These are phyloP conservation scores for Nitzschia sp. DNA, from an alignment of 108 stramenopile genomes.

Conservation along the genomic window DNA sequence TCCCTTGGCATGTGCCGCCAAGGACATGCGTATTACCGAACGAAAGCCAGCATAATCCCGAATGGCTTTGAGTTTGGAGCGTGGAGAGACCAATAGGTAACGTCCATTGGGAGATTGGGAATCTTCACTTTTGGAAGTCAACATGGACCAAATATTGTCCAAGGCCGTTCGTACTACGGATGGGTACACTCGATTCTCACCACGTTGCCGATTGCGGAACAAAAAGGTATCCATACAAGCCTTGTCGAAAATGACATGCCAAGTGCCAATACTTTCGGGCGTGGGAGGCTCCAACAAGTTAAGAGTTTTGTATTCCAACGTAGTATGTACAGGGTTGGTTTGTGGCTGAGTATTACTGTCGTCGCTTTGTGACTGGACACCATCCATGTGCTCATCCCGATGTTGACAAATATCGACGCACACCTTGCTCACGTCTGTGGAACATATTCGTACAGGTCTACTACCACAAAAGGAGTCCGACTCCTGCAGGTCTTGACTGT, in stretches of 20 bases:
- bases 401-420: conserved; percentile 51
- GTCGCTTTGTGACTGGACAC: neutral
- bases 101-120: conserved; percentile 27
- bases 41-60: conserved; percentile 66
- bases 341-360: too few species aligned
- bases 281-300: conserved; percentile 41
- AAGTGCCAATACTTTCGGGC: conserved; percentile 19
- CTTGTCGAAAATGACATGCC: conserved; percentile 71
- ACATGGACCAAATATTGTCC: conserved; percentile 59
- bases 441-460: conserved; percentile 25
- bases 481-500: neutral
- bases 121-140: conserved; percentile 10
- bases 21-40: conserved; percentile 43
- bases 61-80: conserved; percentile 58
- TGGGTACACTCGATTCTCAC: conserved; percentile 43
- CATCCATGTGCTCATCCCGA: conserved; percentile 36
- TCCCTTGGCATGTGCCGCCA: neutral
- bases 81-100: conserved; percentile 66
- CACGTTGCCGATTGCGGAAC: conserved; percentile 68
- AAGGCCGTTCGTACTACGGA: conserved; percentile 45
- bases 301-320: conserved; percentile 46
- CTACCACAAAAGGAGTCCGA: too few species aligned
- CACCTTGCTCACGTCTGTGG: conserved; percentile 70
- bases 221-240: conserved; percentile 79
- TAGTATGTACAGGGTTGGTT: neutral